A percentile compares a stretch with the other conserved stretches of the same genome.
These are phyloP conservation scores for Cicer judaicum DNA, from an alignment of 306 rosid genomes.

Conservation along the genomic window DNA sequence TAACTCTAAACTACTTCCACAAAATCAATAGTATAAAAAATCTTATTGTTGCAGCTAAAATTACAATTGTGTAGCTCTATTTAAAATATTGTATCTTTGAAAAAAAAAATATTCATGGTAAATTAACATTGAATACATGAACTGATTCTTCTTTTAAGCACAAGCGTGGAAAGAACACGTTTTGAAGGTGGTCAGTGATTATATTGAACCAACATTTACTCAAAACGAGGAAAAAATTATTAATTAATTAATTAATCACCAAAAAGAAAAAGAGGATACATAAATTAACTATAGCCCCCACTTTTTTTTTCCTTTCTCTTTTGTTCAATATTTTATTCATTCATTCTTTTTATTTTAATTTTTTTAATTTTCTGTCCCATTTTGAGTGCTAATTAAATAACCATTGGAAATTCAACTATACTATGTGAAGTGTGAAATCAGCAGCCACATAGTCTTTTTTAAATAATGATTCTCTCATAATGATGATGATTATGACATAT, in stretches of 20 bases:
- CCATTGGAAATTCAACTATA: constrained; percentile 6
- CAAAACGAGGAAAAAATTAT: neutral
- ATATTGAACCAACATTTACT: neutral
- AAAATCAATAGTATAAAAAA: too few species aligned
- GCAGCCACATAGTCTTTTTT: neutral
- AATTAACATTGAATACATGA: too few species aligned
- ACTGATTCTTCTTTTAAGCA: too few species aligned
- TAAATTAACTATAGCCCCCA: neutral
- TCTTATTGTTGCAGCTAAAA: too few species aligned
- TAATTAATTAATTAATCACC: neutral
- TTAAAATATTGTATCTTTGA: too few species aligned
- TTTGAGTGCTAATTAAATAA: constrained; percentile 8
- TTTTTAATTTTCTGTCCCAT: neutral
- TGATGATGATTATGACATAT: constrained; percentile 35
- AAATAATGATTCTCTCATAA: neutral
- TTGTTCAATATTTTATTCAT: constrained; percentile 1
- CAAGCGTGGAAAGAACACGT: constrained; percentile 1
- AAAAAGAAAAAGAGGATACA: neutral
- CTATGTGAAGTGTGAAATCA: constrained; percentile 18
- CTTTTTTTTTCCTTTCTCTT: neutral
- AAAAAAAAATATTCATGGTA: too few species aligned
- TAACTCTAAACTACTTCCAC: too few species aligned
- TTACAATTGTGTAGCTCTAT: too few species aligned
- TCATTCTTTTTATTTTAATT: neutral
- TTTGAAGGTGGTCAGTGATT: constrained; percentile 6